phyloP scores from a whole-genome alignment of 805 yeast genomes.

The Naumovozyma baii region DNA sequence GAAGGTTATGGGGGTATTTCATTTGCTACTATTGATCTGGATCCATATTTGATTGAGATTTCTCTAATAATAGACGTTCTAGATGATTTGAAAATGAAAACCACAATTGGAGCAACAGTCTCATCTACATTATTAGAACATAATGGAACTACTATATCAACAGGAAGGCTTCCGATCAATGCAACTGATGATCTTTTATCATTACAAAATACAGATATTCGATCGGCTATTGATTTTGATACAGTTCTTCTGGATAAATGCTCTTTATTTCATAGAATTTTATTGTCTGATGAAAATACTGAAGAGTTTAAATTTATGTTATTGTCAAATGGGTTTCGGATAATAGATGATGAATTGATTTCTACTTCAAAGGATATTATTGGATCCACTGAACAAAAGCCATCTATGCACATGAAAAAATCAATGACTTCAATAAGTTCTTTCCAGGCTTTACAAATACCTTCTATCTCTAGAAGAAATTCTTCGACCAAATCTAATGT shows the following conservation, averaged over 20 bases:
- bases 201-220: slow-evolving; percentile 1
- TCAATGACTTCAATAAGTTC: slow-evolving; percentile 15
- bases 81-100: slow-evolving; percentile 9
- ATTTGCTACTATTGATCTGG: slow-evolving; percentile 40
- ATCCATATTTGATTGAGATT: slow-evolving; percentile 40
- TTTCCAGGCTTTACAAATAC: slow-evolving; percentile 10
- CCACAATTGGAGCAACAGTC: too few relatives aligned
- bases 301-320: slow-evolving; percentile 35
- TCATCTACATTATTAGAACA: background rate
- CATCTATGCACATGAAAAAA: slow-evolving; percentile 2
- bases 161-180: too few relatives aligned
- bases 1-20: slow-evolving; percentile 35
- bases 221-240: slow-evolving; percentile 30
- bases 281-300: slow-evolving; percentile 36
- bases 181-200: background rate
- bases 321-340: slow-evolving; percentile 25
- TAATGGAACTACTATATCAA: too few relatives aligned
- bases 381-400: slow-evolving; percentile 4
- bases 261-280: slow-evolving; percentile 28
- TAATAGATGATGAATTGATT: slow-evolving; percentile 21
- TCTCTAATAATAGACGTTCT: slow-evolving; percentile 36
- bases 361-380: slow-evolving; percentile 21
- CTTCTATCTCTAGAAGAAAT: background rate
- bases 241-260: slow-evolving; percentile 30
- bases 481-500: background rate